Evolutionary conservation across 2,329 filamentous ascomycete genomes (phyloP), one percentile per base, ranked within the genome.

Genomic region (Hymenoscyphus salicellus): DNA sequence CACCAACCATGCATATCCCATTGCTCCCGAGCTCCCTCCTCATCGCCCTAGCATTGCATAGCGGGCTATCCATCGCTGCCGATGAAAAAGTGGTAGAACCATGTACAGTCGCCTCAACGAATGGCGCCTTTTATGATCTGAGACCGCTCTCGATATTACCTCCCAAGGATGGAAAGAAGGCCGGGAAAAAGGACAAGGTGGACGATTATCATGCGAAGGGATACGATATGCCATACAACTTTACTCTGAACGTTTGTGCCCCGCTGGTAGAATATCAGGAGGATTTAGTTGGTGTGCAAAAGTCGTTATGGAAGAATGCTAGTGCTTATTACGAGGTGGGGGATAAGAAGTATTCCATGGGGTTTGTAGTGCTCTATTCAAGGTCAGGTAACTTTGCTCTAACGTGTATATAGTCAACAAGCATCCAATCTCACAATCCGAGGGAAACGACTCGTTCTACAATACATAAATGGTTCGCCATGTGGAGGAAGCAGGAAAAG

Each of bases 211-310:
- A 86, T 68, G 86, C 89, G 7, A 84, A 84, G 65, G 91, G 91
- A 38, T 90, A 87, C 75, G 91, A 94, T 77, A 91, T 93, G 49
- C 86, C 85, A 68, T 86, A 86, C 68, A 94, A 94, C 79, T 95
- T 95, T 73, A 94, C 91, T 1, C 75, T 94, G 72, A 95, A 95
- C 78, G 88, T 95, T 71, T 95, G 91, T 79, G 87, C 83, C 41
- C 82, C 90, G 1, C 89, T 93, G n/a, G 83, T 93, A 17, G 86
- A 90, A 70, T 79, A 84, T 17, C 80, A 90, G 23, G 79, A 83
- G 55, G 80, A 86, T 67, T 84, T 90, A 10, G 82, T 85, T 11
- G 90, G 88, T n/a, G 76, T 93, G 3, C 82, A 87, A 55, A 81
- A 84, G 76, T 75, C 76, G 63, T 72, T 81, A 58, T 91, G 87